Conservation (phyloP, 306 rosid genomes). For the Sechiopsis laciniata region DNA sequence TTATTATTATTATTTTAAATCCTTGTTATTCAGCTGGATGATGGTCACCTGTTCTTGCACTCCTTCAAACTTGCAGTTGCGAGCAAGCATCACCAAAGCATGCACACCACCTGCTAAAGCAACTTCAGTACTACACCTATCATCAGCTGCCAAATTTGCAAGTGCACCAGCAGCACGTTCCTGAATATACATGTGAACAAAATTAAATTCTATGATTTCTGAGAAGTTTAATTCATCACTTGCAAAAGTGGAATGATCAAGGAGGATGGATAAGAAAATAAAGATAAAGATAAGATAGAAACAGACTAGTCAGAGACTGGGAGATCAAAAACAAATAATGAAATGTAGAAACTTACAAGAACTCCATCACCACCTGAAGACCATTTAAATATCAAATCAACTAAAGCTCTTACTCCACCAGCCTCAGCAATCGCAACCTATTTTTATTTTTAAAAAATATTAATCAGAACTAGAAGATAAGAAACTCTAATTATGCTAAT, state of each 20-base stretch:
- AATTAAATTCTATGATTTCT: not conserved
- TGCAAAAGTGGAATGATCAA: not conserved
- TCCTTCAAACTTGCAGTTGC: conserved; percentile 92
- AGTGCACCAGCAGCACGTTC: conserved; percentile 99
- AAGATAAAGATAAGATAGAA: too few relatives aligned
- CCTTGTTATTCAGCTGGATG: too few relatives aligned
- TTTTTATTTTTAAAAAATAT: conserved; percentile 20
- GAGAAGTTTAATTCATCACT: conserved; percentile 7
- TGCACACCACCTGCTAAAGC: conserved; percentile 96
- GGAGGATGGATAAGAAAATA: conserved; percentile 10
- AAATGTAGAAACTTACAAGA: conserved; percentile 51
- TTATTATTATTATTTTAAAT: too few relatives aligned
- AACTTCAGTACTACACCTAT: conserved; percentile 97
- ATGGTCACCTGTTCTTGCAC: conserved; percentile 98
- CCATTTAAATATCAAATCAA: conserved; percentile 98
- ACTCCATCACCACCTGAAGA: conserved; percentile 95
- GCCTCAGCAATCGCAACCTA: conserved; percentile 98
- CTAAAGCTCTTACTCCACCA: conserved; percentile 94
- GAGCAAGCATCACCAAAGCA: conserved; percentile 99
- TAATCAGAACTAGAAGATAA: conserved; percentile 25
- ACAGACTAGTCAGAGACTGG: not conserved
- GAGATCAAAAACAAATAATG: not conserved
- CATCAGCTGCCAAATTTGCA: conserved; percentile 99
- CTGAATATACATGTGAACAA: conserved; percentile 37
- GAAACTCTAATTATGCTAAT: conserved; percentile 20